A percentile compares a stretch with the other conserved stretches of the same genome.
phyloP scores from a whole-genome alignment of 495 filamentous ascomycete species.

The Bryoglossum gracile region DNA sequence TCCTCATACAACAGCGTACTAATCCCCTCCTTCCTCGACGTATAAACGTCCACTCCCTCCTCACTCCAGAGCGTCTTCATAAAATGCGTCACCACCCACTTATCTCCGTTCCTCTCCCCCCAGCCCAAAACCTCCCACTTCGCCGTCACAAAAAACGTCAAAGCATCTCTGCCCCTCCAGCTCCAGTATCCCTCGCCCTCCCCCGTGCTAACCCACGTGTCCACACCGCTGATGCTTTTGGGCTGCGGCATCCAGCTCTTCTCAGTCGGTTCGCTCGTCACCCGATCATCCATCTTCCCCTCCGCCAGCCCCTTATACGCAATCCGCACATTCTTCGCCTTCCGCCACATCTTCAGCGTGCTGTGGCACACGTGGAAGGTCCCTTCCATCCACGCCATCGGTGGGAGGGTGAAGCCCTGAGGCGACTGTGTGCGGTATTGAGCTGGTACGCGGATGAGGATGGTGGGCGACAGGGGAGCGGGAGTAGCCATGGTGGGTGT shows the following conservation, averaged over 20 bases:
- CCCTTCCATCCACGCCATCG: constrained; percentile 50
- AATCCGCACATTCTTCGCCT: constrained; percentile 65
- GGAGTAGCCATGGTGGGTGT: no score
- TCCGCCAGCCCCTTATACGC: constrained; percentile 48
- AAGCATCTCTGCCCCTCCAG: constrained; percentile 64
- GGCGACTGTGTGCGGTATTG: neutral
- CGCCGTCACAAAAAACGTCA: constrained; percentile 54
- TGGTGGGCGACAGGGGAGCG: no score
- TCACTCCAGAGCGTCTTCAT: constrained; percentile 66
- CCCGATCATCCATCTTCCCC: constrained; percentile 52
- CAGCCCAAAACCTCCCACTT: constrained; percentile 74
- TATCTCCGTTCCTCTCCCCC: constrained; percentile 29
- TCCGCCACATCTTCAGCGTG: constrained; percentile 69
- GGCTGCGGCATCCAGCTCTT: constrained; percentile 23
- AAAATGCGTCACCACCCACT: constrained; percentile 72
- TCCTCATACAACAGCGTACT: constrained; percentile 43
- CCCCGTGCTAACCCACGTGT: constrained; percentile 47
- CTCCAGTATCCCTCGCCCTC: constrained; percentile 44
- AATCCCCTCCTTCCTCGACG: constrained; percentile 24
- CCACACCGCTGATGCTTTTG: constrained; percentile 55
- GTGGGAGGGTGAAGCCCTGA: constrained; percentile 31
- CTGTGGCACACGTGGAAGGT: constrained; percentile 74
- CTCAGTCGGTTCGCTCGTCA: constrained; percentile 48
- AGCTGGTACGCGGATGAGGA: no score
- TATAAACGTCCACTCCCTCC: constrained; percentile 68